Percentiles rank a stretch among this genome's conserved stretches.
Evolutionary conservation across 2,329 filamentous ascomycete genomes (phyloP).

Genomic region (Parastagonospora nodorum): DNA sequence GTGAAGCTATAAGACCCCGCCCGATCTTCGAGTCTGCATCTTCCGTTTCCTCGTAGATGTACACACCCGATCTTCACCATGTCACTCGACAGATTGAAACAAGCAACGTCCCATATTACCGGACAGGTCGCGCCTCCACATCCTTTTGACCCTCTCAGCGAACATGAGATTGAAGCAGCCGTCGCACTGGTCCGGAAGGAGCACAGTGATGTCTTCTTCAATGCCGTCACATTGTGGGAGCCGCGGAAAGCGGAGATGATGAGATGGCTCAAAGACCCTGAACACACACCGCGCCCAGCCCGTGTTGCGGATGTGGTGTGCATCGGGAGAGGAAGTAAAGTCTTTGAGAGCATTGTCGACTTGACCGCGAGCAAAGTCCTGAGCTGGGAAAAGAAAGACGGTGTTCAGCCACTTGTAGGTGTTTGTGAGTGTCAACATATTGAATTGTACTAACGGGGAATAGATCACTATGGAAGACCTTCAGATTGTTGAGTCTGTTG

Average conservation of each 20-base stretch:
- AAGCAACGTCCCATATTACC: constrained; percentile 66
- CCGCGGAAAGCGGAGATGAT: constrained; percentile 85
- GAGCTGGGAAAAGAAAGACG: constrained; percentile 75
- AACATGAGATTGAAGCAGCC: constrained; percentile 73
- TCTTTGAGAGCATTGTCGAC: constrained; percentile 83
- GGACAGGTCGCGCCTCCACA: constrained; percentile 63
- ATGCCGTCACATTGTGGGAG: constrained; percentile 83
- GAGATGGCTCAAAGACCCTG: constrained; percentile 73
- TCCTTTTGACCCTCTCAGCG: constrained; percentile 78
- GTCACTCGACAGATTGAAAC: constrained; percentile 68
- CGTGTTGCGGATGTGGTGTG: constrained; percentile 83
- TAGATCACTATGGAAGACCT: constrained; percentile 92
- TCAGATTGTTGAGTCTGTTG: constrained; percentile 75
- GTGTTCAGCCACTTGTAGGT: constrained; percentile 76
- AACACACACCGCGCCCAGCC: constrained; percentile 64
- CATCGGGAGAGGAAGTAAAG: constrained; percentile 76
- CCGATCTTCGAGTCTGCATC: constrained; percentile 1
- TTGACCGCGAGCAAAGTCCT: constrained; percentile 68
- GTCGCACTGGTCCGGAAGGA: constrained; percentile 71
- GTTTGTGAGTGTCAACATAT: constrained; percentile 27
- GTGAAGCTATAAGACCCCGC: constrained; percentile 29
- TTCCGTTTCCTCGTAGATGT: background rate
- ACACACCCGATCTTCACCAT: constrained; percentile 42
- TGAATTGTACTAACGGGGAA: constrained; percentile 2
- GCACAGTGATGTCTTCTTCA: constrained; percentile 77